phyloP scores from a whole-genome alignment of 768 basidiomycete species.

The Termitomyces sp. region DNA sequence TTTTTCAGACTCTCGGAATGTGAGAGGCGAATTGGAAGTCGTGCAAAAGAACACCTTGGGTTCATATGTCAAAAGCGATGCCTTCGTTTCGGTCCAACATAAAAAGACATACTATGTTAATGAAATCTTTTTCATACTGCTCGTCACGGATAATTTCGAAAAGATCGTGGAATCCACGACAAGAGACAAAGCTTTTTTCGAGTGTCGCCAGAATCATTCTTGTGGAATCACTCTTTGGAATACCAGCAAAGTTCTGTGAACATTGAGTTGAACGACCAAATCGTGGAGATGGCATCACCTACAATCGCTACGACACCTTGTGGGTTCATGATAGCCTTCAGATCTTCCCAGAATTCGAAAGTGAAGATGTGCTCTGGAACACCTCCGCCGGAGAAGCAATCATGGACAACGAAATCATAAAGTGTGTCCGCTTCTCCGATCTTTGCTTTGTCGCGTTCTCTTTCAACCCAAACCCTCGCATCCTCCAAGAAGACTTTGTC shows the following conservation, averaged over 20 bases:
- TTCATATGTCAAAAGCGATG: neutral
- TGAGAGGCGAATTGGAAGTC: conserved; percentile 44
- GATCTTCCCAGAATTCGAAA: conserved; percentile 73
- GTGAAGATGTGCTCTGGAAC: conserved; percentile 87
- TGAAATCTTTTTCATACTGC: conserved; percentile 46
- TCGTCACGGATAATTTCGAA: conserved; percentile 42
- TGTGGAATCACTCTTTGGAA: conserved; percentile 55
- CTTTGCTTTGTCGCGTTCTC: conserved; percentile 27
- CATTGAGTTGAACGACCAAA: neutral
- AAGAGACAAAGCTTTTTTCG: conserved; percentile 65
- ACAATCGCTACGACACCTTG: conserved; percentile 84
- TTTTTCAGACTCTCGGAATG: conserved; percentile 52
- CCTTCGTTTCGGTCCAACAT: neutral
- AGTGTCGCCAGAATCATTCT: conserved; percentile 71
- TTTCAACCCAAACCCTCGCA: conserved; percentile 66
- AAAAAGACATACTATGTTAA: conserved; percentile 63
- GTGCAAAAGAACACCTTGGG: conserved; percentile 83
- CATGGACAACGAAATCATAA: conserved; percentile 81
- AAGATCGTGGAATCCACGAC: conserved; percentile 81
- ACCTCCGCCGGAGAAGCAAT: conserved; percentile 93
- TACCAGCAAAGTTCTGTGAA: conserved; percentile 81
- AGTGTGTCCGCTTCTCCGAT: conserved; percentile 26
- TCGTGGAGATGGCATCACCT: conserved; percentile 21
- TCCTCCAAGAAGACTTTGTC: conserved; percentile 71
- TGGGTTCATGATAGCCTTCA: conserved; percentile 58